Conservation (phyloP, 768 basidiomycete species). For the Suillus placidus region DNA sequence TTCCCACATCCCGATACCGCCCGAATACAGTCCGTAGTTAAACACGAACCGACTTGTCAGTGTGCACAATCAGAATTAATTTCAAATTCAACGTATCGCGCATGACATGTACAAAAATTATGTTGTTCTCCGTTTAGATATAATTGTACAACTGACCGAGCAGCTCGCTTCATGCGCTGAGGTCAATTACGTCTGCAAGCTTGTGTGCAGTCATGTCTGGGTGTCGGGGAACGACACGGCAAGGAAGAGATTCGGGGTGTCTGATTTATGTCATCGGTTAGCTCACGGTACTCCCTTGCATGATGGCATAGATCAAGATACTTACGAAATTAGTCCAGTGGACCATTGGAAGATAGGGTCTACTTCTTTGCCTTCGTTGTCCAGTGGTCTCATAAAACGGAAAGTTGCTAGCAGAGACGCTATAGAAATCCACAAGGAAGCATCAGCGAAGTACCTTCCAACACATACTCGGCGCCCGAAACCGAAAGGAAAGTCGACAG, state of each 20-base stretch:
- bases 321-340: slow-evolving; percentile 33
- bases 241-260: slow-evolving; percentile 32
- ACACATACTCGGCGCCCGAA: slow-evolving; percentile 35
- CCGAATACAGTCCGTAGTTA: not conserved
- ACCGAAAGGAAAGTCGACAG: slow-evolving; percentile 27
- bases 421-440: slow-evolving; percentile 35
- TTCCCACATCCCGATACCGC: not conserved
- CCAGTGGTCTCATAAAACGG: slow-evolving; percentile 31
- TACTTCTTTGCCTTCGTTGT: slow-evolving; percentile 29
- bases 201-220: slow-evolving; percentile 19
- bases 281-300: not conserved
- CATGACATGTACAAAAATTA: not conserved
- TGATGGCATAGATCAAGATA: not conserved
- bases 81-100: not conserved
- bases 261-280: slow-evolving; percentile 17
- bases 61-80: not conserved
- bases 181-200: slow-evolving; percentile 19
- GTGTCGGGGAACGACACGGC: slow-evolving; percentile 28
- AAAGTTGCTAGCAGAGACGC: slow-evolving; percentile 34
- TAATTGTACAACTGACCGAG: not conserved
- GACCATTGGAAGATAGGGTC: slow-evolving; percentile 31
- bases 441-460: slow-evolving; percentile 34
- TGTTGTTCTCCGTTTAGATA: not conserved
- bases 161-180: slow-evolving; percentile 15
- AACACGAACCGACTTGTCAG: not conserved